A percentile compares a stretch with the other conserved stretches of the same genome.
These are phyloP conservation scores for Fomitopsis pinicola DNA, from an alignment of 1,284 basidiomycete species.

Conservation along the genomic window DNA sequence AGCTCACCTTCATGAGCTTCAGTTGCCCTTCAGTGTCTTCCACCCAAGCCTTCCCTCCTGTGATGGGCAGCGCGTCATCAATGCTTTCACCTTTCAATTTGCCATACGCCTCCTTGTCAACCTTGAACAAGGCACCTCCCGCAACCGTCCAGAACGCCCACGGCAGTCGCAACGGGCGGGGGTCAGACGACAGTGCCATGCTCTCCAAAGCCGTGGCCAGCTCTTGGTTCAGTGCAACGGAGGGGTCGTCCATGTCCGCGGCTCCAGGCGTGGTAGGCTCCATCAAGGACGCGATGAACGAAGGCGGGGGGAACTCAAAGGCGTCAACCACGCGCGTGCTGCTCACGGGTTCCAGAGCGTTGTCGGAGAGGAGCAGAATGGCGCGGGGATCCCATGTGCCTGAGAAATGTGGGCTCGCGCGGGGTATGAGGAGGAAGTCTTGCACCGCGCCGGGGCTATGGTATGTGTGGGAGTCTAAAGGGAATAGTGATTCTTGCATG, in stretches of 20 bases:
- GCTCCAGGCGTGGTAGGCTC: background rate
- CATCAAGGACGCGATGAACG: slow-evolving; percentile 28
- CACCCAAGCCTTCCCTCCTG: slow-evolving; percentile 50
- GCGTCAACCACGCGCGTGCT: slow-evolving; percentile 42
- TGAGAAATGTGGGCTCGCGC: slow-evolving; percentile 67
- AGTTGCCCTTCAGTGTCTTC: slow-evolving; percentile 41
- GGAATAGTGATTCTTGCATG: slow-evolving; percentile 58
- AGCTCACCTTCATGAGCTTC: slow-evolving; percentile 45
- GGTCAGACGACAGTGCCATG: slow-evolving; percentile 37
- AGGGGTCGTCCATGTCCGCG: slow-evolving; percentile 11
- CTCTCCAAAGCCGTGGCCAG: slow-evolving; percentile 40
- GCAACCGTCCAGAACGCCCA: slow-evolving; percentile 35
- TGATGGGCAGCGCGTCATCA: slow-evolving; percentile 31
- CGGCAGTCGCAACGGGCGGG: slow-evolving; percentile 36
- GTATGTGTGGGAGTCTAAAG: slow-evolving; percentile 59
- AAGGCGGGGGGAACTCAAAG: slow-evolving; percentile 54
- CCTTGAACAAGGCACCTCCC: slow-evolving; percentile 37
- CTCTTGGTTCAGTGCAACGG: slow-evolving; percentile 31
- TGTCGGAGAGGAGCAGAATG: slow-evolving; percentile 51
- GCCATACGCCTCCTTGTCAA: slow-evolving; percentile 45
- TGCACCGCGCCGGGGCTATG: slow-evolving; percentile 59
- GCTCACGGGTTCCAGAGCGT: slow-evolving; percentile 19
- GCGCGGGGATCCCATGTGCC: slow-evolving; percentile 69
- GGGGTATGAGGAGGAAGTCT: slow-evolving; percentile 78
- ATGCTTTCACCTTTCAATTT: slow-evolving; percentile 17